Base-by-base conservation (phyloP, 169 alveolate genomes). In the Pseudocohnilembus persalinus region DNA sequence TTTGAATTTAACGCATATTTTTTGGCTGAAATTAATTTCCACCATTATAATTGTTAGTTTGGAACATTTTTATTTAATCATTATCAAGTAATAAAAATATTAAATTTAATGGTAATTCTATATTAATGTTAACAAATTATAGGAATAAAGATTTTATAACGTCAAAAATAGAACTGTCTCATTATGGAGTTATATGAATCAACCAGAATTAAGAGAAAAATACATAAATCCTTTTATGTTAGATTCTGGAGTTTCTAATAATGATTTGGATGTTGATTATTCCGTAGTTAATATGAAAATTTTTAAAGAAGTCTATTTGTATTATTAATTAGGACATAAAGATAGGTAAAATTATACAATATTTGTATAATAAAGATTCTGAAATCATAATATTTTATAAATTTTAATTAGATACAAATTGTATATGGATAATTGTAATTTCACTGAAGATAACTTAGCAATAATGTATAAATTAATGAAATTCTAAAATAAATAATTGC, bases 1-100 rank as follows among this genome's bases (percentile, higher is more conserved):
- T 96, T 97, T 90, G 96, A 97, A 92, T 96, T 95, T 83, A 95
- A 94, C 82, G 77, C 82, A 29, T 84, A 89, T 49, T 83, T 97
- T 26, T 83, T 97, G 30, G 73, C 90, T 6, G 93, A 89, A 83
- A 84, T 95, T 77, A 94, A 96, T 68, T 89, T 89, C 28, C 94
- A 94, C 83, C 78, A 92, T 30, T 91, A 91, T 77, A 87, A 91
- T 30, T 89, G 95, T 68, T 83, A 91, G 79, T 97, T 90, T 90
- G 98, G 98, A 35, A 95, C 96, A 72, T 97, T 97, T 89, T 90
- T 95, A 30, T 93, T 90, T 49, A 96, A 97, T 83, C 80, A 83
- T 73, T 93, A 91, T 73, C 77, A 83, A 63, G 95, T 84, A 84
- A 29, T 25, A n/a, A 29, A 63, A 0, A 28, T 0, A 28, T 0